Evolutionary conservation across 139 green algal species (phyloP), one percentile per base, ranked within the genome.

Genomic region (Yamagishiella unicocca): DNA sequence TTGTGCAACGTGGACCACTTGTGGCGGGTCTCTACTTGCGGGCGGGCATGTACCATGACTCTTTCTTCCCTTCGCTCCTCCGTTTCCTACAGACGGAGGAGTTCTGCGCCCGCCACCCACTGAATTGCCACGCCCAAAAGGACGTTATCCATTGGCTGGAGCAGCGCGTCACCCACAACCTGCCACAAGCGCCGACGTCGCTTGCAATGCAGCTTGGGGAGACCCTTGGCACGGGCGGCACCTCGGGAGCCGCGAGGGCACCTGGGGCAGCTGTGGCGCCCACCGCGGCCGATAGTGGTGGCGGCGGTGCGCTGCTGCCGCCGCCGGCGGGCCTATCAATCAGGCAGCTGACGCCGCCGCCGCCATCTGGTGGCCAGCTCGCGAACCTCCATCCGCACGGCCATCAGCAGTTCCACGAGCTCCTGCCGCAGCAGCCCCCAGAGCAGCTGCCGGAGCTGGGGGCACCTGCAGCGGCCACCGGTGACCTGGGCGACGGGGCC

Each of bases 61-160:
- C n/a, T n/a, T n/a, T n/a, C n/a, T n/a, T n/a, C n/a, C n/a, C n/a
- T n/a, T n/a, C n/a, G n/a, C n/a, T n/a, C n/a, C n/a, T n/a, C n/a
- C n/a, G n/a, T n/a, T 33, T 10, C 71, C 74, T 31, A 6, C 81
- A 87, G 81, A 87, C 81, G 17, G 81, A 87, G 31, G 81, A 79
- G 45, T 87, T 87, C 45, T 24, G 64, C 17, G 31, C 33, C 0
- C 45, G 45, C 22, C 29, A 87, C 37, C 81, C 81, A 21, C 81
- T 87, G 31, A 21, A 40, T 31, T 78, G 64, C 66, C 81, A 79
- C 66, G 31, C 43, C 22, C 64, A 78, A 17, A 67, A 67, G 45
- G 81, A 78, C 81, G 87, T 91, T 14, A 80, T 88, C 35, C 90
- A 92, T 55, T 94, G 90, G 88, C 77, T 93, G 24, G 90, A 94